Percentiles rank a stretch among this genome's conserved stretches.
Evolutionary conservation across 805 yeast species (phyloP).

Genomic region (Starmerella tilneyi): DNA sequence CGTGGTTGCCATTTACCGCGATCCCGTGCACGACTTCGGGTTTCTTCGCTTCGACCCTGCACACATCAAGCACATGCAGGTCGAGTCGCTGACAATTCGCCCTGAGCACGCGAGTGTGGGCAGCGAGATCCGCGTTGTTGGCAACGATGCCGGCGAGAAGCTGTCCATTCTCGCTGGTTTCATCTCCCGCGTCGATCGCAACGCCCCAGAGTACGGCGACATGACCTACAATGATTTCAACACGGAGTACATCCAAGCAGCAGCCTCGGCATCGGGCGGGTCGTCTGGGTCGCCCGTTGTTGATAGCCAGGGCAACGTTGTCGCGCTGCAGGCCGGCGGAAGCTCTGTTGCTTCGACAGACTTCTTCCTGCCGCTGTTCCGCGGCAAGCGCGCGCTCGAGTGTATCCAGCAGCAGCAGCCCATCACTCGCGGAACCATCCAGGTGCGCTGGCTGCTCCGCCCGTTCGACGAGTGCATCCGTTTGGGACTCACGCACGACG

Average conservation of each 20-base stretch:
- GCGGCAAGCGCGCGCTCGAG: slow-evolving; percentile 70
- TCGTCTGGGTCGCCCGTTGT: slow-evolving; percentile 96
- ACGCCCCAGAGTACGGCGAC: slow-evolving; percentile 88
- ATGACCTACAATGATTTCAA: slow-evolving; percentile 85
- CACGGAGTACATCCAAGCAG: slow-evolving; percentile 90
- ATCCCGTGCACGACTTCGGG: slow-evolving; percentile 93
- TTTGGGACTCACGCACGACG: slow-evolving; percentile 65
- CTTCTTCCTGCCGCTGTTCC: slow-evolving; percentile 74
- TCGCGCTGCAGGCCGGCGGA: slow-evolving; percentile 93
- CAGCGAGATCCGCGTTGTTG: slow-evolving; percentile 84
- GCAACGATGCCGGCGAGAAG: slow-evolving; percentile 95
- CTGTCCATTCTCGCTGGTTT: slow-evolving; percentile 81
- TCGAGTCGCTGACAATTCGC: slow-evolving; percentile 53
- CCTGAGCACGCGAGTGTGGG: slow-evolving; percentile 89
- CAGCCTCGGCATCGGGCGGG: slow-evolving; percentile 93
- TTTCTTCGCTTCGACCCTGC: slow-evolving; percentile 68
- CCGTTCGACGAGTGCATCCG: slow-evolving; percentile 89
- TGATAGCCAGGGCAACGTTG: slow-evolving; percentile 72
- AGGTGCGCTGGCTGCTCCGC: slow-evolving; percentile 75
- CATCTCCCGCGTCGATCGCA: slow-evolving; percentile 72
- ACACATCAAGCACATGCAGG: slow-evolving; percentile 60
- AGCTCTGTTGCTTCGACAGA: slow-evolving; percentile 85
- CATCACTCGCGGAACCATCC: slow-evolving; percentile 83
- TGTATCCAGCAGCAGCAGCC: slow-evolving; percentile 53
- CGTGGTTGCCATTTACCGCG: slow-evolving; percentile 76